Evolutionary conservation across 768 basidiomycete species (phyloP), one percentile per base, ranked within the genome.

Genomic region (Phlebiopsis flavidoalba): DNA sequence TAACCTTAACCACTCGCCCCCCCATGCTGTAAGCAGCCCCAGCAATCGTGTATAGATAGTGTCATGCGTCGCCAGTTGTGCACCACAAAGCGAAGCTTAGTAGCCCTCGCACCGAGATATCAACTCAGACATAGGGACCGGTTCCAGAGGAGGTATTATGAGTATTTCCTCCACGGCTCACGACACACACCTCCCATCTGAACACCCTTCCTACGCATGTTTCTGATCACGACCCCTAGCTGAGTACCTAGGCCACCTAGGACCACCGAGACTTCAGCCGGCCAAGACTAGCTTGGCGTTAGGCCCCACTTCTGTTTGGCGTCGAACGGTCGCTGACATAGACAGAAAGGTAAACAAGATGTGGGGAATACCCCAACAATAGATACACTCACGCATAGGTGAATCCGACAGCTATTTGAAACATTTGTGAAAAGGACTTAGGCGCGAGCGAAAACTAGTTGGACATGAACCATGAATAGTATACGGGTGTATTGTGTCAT

Each of bases 401-500:
- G 77, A 98, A 98, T 11, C 96, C 96, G 56, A 98, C 79, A n/a
- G 88, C 91, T n/a, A 65, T 98, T 98, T 8, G 93, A 94, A 55
- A 94, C 70, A 72, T 99, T 98, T n/a, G n/a, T n/a, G n/a, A n/a
- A n/a, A 83, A 99, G 98, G 40, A 98, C 90, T 52, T n/a, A n/a
- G 98, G 80, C 0, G 97, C 97, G 37, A 99, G 86, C n/a, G 45
- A 88, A 73, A 57, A 98, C 95, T 65, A 98, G n/a, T 98, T 8
- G 97, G 97, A 63, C n/a, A 98, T 79, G 74, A 95, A 98, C 8
- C 95, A n/a, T n/a, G n/a, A n/a, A n/a, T 97, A 69, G 21, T 11
- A 36, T 14, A 2, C 26, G 6, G 40, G 17, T 3, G 40, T 43
- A 43, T 43, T 43, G 10, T 22, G 15, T 24, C 53, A 53, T 19